Percentiles rank a stretch among this genome's conserved stretches.
Evolutionary conservation across 805 yeast species (phyloP).

Genomic region (Cyberlindnera euphorbiiphila): DNA sequence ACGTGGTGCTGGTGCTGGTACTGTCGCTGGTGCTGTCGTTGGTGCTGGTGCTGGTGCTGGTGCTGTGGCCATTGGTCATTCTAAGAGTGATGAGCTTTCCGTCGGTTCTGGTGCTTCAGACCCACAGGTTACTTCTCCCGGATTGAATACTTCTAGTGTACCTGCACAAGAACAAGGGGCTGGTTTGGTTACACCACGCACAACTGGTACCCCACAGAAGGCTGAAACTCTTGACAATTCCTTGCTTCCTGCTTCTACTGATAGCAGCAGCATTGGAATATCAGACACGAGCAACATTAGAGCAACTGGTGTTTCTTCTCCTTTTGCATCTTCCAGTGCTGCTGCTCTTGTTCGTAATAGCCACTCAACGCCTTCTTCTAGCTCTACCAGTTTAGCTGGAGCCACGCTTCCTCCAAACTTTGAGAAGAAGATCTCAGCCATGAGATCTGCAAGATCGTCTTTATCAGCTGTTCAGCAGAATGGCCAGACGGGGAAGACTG

Average conservation of each 20-base stretch:
- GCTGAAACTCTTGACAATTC: no score
- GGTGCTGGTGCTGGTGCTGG: conserved; percentile 4
- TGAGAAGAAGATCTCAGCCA: conserved; percentile 18
- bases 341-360: background rate
- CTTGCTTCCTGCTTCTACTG: no score
- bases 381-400: conserved; percentile 18
- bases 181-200: no score
- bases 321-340: conserved; percentile 1
- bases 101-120: background rate
- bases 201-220: no score
- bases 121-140: background rate
- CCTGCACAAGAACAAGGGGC: no score
- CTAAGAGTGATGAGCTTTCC: background rate
- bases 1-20: no score
- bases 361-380: conserved; percentile 13
- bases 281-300: no score
- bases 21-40: background rate
- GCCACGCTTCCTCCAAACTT: conserved; percentile 28
- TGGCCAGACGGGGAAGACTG: conserved; percentile 11
- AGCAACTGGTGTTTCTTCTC: background rate
- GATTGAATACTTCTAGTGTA: no score
- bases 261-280: no score
- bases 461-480: conserved; percentile 10
- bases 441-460: background rate
- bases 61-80: conserved; percentile 3